Base-by-base conservation (phyloP, 306 rosid genomes). In the Fragaria iinumae region DNA sequence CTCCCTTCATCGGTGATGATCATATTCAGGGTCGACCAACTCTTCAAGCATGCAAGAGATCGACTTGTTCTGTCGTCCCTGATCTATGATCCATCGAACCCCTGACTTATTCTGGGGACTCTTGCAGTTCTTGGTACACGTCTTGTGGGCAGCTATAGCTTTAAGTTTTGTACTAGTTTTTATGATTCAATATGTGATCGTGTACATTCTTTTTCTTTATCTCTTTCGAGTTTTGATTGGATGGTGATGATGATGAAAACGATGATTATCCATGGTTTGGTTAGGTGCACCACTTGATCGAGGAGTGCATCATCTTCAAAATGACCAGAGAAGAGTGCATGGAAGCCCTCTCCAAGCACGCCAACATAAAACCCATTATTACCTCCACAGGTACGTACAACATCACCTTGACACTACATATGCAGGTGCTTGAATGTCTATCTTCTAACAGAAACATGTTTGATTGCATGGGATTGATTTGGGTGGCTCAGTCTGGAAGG, bases 261-360 rank as follows among this genome's bases (percentile, higher is more conserved):
- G 6, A 11, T 67, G 52, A 57, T 32, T 6, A 49, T 48, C 9
- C 53, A 53, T 52, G 63, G 13, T 56, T 47, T 21, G 23, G 11
- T 63, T 55, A 93, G 98, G 98, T 95, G 83, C 99, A 95, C 76
- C 99, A 87, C 68, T 23, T 95, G 75, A 95, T 95, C 8, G 99
- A 95, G 77, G 96, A 90, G 91, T 92, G 99, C 72, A 83, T 95
- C 8, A 63, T 95, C 66, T 95, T 95, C 88, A 89, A 92, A 80
- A 92, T 92, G 99, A 87, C 76, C 89, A 91, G 81, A 81, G 99
- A 92, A 85, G 93, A 95, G 69, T 92, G 99, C 93, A 87, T 88
- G 97, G 99, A 95, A 80, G 96, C 97, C 79, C 96, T 95, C 23
- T 91, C 92, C 55, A 92, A 87, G 75, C 97, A 89, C 81, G 99